These are phyloP conservation scores for Fusarium compactum DNA, from an alignment of 2,329 filamentous ascomycete genomes.

Conservation along the genomic window DNA sequence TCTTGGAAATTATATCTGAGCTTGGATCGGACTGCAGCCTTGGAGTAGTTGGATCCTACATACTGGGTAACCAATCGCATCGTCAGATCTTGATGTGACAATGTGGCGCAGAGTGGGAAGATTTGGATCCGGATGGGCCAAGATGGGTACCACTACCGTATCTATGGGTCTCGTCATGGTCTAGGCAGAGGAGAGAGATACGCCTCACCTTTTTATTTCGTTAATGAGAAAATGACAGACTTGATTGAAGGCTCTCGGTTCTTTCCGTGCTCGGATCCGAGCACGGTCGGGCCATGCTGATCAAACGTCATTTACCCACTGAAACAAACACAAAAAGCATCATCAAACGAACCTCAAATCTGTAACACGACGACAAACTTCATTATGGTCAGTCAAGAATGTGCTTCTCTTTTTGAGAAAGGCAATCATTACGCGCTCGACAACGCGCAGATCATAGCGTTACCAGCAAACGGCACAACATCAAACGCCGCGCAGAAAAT, in stretches of 20 bases:
- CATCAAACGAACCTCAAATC: neutral
- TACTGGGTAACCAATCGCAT: neutral
- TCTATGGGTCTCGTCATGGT: neutral
- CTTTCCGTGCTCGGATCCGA: neutral
- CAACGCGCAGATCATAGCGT: rapidly evolving
- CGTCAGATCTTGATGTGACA: neutral
- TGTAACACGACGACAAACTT: neutral
- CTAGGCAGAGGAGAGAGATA: too few relatives aligned
- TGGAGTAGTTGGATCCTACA: neutral
- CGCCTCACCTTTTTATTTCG: neutral
- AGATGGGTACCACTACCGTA: neutral
- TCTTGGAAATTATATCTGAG: neutral
- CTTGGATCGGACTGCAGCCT: neutral
- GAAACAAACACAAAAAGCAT: neutral
- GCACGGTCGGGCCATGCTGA: neutral
- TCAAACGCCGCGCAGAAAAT: rapidly evolving
- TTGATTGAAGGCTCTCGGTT: neutral
- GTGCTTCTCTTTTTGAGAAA: neutral
- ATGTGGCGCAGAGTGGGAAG: neutral
- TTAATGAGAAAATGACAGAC: neutral
- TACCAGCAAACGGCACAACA: neutral
- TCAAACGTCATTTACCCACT: neutral
- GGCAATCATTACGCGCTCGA: rapidly evolving
- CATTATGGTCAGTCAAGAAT: neutral
- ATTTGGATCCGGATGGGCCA: neutral